Evolutionary conservation across 768 basidiomycete species (phyloP).

Genomic region (Chiua virens): DNA sequence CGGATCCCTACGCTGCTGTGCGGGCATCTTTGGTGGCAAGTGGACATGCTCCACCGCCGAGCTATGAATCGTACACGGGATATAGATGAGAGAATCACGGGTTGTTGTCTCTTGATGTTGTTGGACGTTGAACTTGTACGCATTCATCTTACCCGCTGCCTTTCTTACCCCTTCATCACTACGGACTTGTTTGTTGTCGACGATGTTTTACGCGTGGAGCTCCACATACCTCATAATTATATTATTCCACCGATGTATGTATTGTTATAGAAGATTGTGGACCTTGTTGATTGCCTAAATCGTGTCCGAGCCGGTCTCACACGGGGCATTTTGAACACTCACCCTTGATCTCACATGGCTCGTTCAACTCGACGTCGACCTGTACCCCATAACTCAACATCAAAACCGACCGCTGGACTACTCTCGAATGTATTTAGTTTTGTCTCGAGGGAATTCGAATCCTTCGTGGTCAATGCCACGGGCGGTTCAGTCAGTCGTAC

Average conservation of each 20-base stretch:
- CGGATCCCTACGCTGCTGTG: conserved; percentile 84
- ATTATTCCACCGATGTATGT: conserved; percentile 11
- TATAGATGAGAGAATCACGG: conserved; percentile 40
- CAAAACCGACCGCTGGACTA: conserved; percentile 36
- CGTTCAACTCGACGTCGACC: conserved; percentile 6
- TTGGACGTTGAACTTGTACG: conserved; percentile 10
- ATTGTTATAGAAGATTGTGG: conserved; percentile 5
- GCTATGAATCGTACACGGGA: conserved; percentile 54
- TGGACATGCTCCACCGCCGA: conserved; percentile 41
- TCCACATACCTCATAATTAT: conserved; percentile 7
- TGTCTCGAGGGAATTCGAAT: conserved; percentile 68
- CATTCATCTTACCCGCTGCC: conserved; percentile 4
- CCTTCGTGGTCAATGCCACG: conserved; percentile 68
- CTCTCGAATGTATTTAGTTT: conserved; percentile 67
- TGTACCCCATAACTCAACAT: background rate
- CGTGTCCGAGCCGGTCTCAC: conserved; percentile 21
- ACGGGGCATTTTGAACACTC: background rate
- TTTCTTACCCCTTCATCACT: conserved; percentile 11
- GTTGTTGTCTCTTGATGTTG: background rate
- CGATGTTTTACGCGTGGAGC: conserved; percentile 1
- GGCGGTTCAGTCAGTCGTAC: conserved; percentile 27
- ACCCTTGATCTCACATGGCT: conserved; percentile 9
- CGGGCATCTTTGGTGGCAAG: conserved; percentile 51
- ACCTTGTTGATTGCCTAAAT: conserved; percentile 6
- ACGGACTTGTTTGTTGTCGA: conserved; percentile 12